Base-by-base conservation (phyloP, 805 yeast genomes). In the Saccharomycopsis capsularis region DNA sequence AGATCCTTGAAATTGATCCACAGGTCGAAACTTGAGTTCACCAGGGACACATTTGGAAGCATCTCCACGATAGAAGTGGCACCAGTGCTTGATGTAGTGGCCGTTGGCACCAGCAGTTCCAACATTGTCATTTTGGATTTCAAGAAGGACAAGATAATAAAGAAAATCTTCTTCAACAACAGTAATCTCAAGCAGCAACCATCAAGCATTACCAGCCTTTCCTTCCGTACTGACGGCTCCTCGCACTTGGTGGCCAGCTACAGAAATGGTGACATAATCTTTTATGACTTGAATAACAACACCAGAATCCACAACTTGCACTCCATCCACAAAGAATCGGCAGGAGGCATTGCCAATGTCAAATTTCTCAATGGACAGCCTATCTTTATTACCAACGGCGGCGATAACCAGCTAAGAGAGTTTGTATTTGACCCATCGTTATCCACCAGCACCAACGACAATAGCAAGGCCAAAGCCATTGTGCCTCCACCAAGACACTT, bases 401-500 rank as follows among this genome's bases (percentile, higher is more conserved):
- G 85, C 32, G 98, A 95, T 63, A 93, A 93, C 65, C 78, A 80
- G 35, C 70, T 93, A 57, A 86, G 86, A 59, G 98, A 93, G 65
- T 85, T 73, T 57, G 97, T 89, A 0, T 93, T 93, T 66, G 99
- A 93, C 66, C 97, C 97, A 2, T 78, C 93, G 1, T 68, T 90
- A 45, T 79, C 90, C 0, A 69, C 83, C 1, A 67, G 82, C 3
- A 77, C 81, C 56, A 52, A 56, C 19, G 39, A 53, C 15, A 32
- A 25, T 19, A 40, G 19, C 16, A n/a, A 9, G 18, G 59, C 54
- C 38, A 64, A 64, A 37, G 58, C 76, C 0, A 79, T 87, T 29
- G 82, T 85, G 3, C 78, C 89, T 11, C 95, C 96, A 1, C 98
- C 99, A 39, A 81, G 99, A 60, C 79, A 82, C 52, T 71, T 95